Percentiles rank a stretch among this genome's conserved stretches.
Evolutionary conservation across 2,329 filamentous ascomycete genomes (phyloP).

Genomic region (Epichloe typhina): DNA sequence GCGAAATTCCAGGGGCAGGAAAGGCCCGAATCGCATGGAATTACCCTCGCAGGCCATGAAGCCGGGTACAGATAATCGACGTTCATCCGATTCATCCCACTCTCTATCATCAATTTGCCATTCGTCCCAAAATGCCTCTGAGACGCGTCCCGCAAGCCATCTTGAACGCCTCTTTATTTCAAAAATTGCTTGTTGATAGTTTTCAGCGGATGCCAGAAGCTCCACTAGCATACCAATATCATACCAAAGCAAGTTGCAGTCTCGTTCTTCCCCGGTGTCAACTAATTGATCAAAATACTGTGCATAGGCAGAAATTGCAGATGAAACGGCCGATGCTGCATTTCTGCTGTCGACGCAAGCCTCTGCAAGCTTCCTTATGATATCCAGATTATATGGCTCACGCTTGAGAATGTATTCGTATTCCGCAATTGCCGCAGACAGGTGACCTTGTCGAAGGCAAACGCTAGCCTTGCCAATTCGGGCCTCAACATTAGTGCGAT

Average conservation of each 20-base stretch:
- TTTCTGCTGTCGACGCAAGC: slow-evolving; percentile 40
- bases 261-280: slow-evolving; percentile 17
- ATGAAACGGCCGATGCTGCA: slow-evolving; percentile 22
- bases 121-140: slow-evolving; percentile 67
- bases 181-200: slow-evolving; percentile 51
- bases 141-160: slow-evolving; percentile 66
- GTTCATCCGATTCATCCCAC: slow-evolving; percentile 65
- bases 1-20: slow-evolving; percentile 69
- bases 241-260: slow-evolving; percentile 50
- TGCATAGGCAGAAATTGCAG: slow-evolving; percentile 36
- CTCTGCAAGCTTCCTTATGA: slow-evolving; percentile 43
- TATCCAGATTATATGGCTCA: slow-evolving; percentile 38
- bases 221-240: slow-evolving; percentile 80
- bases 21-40: slow-evolving; percentile 51
- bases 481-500: slow-evolving; percentile 42
- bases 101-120: slow-evolving; percentile 67
- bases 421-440: slow-evolving; percentile 40
- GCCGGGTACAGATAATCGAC: slow-evolving; percentile 47
- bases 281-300: slow-evolving; percentile 31
- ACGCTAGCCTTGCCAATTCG: slow-evolving; percentile 47
- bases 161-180: slow-evolving; percentile 61
- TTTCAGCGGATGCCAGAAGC: slow-evolving; percentile 52
- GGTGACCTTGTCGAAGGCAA: slow-evolving; percentile 40
- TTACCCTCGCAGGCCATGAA: slow-evolving; percentile 45
- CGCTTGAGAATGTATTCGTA: slow-evolving; percentile 42